Evolutionary conservation across 352 stramenopile species (phyloP).

Genomic region (Globisporangium barbulae): DNA sequence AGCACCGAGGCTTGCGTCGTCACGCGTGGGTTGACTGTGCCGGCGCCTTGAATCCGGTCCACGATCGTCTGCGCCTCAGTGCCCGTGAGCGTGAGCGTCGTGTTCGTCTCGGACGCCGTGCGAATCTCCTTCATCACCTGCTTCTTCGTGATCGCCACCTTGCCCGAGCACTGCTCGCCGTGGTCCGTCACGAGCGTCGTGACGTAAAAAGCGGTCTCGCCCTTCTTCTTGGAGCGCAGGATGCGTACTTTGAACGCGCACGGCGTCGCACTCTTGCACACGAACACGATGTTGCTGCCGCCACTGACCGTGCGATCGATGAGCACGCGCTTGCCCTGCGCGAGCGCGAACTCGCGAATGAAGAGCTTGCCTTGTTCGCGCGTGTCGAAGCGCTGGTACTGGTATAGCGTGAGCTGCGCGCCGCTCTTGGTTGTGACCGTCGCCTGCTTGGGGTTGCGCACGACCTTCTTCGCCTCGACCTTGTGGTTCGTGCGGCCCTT

Average conservation of each 20-base stretch:
- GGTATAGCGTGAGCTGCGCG: constrained; percentile 32
- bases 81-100: constrained; percentile 29
- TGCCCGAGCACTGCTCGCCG: constrained; percentile 29
- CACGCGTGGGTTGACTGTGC: constrained; percentile 28
- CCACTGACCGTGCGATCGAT: constrained; percentile 36
- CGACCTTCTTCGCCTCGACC: constrained; percentile 4
- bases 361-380: constrained; percentile 39
- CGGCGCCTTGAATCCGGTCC: constrained; percentile 7
- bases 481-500: constrained; percentile 5
- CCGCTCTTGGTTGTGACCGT: constrained; percentile 16
- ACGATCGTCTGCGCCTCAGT: constrained; percentile 32
- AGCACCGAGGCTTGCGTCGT: constrained; percentile 34
- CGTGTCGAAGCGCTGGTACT: constrained; percentile 36
- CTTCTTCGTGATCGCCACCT: constrained; percentile 31
- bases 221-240: constrained; percentile 22
- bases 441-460: constrained; percentile 12
- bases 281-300: constrained; percentile 50
- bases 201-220: constrained; percentile 13
- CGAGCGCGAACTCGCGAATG: constrained; percentile 43
- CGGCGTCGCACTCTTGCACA: constrained; percentile 38
- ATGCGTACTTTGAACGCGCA: constrained; percentile 43
- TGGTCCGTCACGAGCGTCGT: constrained; percentile 37
- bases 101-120: constrained; percentile 25
- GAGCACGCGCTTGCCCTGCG: constrained; percentile 38
- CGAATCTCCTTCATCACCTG: constrained; percentile 41